Conservation (phyloP, 1,284 basidiomycete genomes). For the Mycosarcoma mackinlayi region DNA sequence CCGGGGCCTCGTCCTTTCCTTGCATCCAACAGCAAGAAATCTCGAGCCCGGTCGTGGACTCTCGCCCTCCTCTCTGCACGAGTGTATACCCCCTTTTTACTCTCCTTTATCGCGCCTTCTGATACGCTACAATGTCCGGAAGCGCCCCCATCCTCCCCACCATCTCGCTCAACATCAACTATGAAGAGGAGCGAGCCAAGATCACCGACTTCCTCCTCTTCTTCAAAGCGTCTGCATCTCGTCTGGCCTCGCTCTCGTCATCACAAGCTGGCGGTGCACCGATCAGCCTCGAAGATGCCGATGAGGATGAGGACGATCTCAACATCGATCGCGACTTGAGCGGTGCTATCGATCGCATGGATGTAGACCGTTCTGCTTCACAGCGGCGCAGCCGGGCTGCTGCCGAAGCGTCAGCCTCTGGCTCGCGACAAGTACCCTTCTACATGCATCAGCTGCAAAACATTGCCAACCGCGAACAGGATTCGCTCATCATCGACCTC, state of each 20-base stretch:
- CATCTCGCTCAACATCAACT: conserved; percentile 72
- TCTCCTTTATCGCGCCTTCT: not conserved
- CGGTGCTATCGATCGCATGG: conserved; percentile 37
- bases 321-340: conserved; percentile 31
- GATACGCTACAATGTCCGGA: conserved; percentile 19
- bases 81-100: conserved; percentile 12
- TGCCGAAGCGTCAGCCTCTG: conserved; percentile 15
- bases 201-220: conserved; percentile 62
- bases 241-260: conserved; percentile 30
- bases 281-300: conserved; percentile 23
- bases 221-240: conserved; percentile 56
- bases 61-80: too few species aligned
- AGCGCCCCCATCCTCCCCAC: conserved; percentile 70
- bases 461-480: conserved; percentile 90
- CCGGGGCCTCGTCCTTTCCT: not conserved
- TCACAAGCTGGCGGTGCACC: conserved; percentile 13
- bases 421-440: conserved; percentile 72
- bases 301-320: conserved; percentile 31
- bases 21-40: not conserved
- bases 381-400: conserved; percentile 5
- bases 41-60: too few species aligned
- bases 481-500: conserved; percentile 82
- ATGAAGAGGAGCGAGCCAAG: conserved; percentile 70
- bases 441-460: conserved; percentile 93
- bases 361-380: conserved; percentile 24